These are phyloP conservation scores for Forsythia suspensa DNA, from an alignment of 257 asterid species.

Conservation along the genomic window DNA sequence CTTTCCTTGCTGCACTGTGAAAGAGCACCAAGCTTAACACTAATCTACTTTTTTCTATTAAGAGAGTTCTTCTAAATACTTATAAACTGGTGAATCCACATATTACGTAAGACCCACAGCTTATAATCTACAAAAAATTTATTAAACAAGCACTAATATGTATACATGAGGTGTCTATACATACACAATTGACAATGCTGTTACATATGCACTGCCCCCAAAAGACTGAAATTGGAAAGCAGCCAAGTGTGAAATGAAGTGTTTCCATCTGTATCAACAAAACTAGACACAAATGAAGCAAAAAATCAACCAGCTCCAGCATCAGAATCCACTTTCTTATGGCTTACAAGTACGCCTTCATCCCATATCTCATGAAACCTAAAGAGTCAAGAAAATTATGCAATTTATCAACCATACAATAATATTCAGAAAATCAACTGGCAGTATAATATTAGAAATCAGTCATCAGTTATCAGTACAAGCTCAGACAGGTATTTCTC, in stretches of 20 bases:
- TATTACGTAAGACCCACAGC: no score
- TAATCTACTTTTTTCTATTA: no score
- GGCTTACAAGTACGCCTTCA: conserved; percentile 73
- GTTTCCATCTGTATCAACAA: neutral
- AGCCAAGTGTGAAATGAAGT: neutral
- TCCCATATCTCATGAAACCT: conserved; percentile 83
- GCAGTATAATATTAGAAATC: neutral
- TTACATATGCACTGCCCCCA: neutral
- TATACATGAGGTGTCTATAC: no score
- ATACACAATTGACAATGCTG: neutral
- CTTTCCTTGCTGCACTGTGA: no score
- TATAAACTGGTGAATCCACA: no score
- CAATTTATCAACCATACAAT: neutral
- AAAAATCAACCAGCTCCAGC: conserved; percentile 31
- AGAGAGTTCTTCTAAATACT: no score
- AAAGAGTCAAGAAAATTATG: neutral
- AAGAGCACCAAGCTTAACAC: no score
- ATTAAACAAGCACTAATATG: no score
- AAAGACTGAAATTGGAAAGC: neutral
- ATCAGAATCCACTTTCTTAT: conserved; percentile 55
- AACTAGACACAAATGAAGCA: neutral
- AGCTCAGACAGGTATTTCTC: no score
- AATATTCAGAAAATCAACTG: conserved; percentile 1
- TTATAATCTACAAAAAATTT: no score
- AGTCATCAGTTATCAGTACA: neutral